Conservation (phyloP, 129 eudicot genomes). For the Pulicaria dysenterica region DNA sequence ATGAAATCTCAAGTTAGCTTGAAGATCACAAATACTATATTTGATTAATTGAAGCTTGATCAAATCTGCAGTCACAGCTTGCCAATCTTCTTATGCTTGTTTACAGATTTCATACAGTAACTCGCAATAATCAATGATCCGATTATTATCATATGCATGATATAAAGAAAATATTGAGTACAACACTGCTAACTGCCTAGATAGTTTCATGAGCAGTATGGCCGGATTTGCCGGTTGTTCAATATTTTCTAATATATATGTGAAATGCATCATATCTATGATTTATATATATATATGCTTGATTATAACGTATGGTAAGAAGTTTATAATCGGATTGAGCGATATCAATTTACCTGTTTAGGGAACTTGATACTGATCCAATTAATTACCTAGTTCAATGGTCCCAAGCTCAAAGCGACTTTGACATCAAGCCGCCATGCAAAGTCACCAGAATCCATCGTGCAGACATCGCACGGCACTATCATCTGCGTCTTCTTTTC, state of each 20-base stretch:
- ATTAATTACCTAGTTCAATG: slow-evolving; percentile 26
- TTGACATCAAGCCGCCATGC: slow-evolving; percentile 79
- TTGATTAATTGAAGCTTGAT: slow-evolving; percentile 23
- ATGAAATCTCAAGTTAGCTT: slow-evolving; percentile 21
- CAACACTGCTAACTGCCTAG: slow-evolving; percentile 10
- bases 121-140: slow-evolving; percentile 16
- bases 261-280: slow-evolving; percentile 19
- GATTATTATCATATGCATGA: slow-evolving; percentile 32
- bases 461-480: slow-evolving; percentile 82
- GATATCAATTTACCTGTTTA: slow-evolving; percentile 35
- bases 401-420: slow-evolving; percentile 70
- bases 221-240: slow-evolving; percentile 2
- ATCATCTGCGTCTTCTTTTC: slow-evolving; percentile 42
- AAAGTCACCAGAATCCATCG: slow-evolving; percentile 65
- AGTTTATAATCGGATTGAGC: slow-evolving; percentile 13
- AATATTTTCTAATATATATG: slow-evolving; percentile 4
- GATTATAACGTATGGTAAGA: not conserved
- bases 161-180: slow-evolving; percentile 13
- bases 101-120: slow-evolving; percentile 23
- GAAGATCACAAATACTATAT: slow-evolving; percentile 21
- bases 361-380: slow-evolving; percentile 23
- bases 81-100: slow-evolving; percentile 8
- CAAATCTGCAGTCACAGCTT: slow-evolving; percentile 24
- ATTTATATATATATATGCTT: slow-evolving; percentile 22
- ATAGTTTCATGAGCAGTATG: slow-evolving; percentile 18